Evolutionary conservation across 2,329 filamentous ascomycete species (phyloP).

Genomic region (Alternaria metachromatica): DNA sequence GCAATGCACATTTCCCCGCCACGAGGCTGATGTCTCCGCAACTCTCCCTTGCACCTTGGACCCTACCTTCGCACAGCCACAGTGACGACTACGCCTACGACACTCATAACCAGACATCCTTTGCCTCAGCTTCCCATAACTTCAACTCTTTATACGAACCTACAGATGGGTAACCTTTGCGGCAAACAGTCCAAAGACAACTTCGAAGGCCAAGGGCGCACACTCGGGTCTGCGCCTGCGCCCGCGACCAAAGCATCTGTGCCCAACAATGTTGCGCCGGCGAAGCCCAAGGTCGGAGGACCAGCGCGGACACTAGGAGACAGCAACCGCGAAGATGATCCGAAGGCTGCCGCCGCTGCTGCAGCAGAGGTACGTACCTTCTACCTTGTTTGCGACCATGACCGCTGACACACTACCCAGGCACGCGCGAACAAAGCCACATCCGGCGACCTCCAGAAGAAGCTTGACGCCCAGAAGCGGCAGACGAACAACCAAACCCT

Average conservation of each 20-base stretch:
- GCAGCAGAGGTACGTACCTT: conserved; percentile 77
- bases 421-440: conserved; percentile 68
- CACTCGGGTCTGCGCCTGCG: conserved; percentile 65
- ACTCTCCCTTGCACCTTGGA: conserved; percentile 11
- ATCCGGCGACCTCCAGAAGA: conserved; percentile 61
- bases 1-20: conserved; percentile 19
- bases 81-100: conserved; percentile 1
- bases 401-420: conserved; percentile 51
- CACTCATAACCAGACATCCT: background rate
- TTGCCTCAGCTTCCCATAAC: background rate
- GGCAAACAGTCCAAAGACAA: conserved; percentile 68
- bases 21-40: conserved; percentile 25
- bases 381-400: background rate
- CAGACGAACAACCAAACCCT: conserved; percentile 73
- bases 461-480: conserved; percentile 77
- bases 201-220: conserved; percentile 76
- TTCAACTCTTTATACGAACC: background rate
- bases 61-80: conserved; percentile 26
- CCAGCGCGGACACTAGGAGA: conserved; percentile 70
- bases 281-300: conserved; percentile 54
- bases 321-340: conserved; percentile 58
- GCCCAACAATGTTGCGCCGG: conserved; percentile 35
- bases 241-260: conserved; percentile 53
- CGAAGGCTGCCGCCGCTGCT: conserved; percentile 74
- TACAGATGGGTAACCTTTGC: conserved; percentile 83